Evolutionary conservation across 2,329 filamentous ascomycete species (phyloP).

Genomic region (Xylaria sp.): DNA sequence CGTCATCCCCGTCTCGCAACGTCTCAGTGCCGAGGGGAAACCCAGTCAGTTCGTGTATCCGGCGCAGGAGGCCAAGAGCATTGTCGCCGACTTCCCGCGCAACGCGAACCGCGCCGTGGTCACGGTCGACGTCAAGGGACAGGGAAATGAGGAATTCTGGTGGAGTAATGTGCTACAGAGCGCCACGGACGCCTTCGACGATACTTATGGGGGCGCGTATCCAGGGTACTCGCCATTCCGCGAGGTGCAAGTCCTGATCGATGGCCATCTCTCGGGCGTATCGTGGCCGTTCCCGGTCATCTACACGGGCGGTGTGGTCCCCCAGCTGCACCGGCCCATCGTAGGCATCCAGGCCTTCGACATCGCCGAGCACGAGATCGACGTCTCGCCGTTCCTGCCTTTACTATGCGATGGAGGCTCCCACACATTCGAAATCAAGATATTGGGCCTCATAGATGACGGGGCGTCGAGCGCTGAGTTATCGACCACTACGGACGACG

Average conservation of each 20-base stretch:
- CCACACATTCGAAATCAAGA: slow-evolving; percentile 74
- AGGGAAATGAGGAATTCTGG: slow-evolving; percentile 84
- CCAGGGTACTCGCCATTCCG: slow-evolving; percentile 78
- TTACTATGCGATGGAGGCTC: slow-evolving; percentile 70
- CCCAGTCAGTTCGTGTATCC: slow-evolving; percentile 77
- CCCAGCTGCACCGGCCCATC: slow-evolving; percentile 79
- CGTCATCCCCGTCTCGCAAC: slow-evolving; percentile 74
- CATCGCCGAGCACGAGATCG: slow-evolving; percentile 81
- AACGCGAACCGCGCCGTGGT: slow-evolving; percentile 77
- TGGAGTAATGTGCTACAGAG: slow-evolving; percentile 79
- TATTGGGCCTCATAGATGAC: slow-evolving; percentile 72
- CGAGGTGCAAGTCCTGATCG: slow-evolving; percentile 80
- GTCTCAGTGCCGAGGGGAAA: slow-evolving; percentile 58
- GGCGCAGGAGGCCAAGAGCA: slow-evolving; percentile 66
- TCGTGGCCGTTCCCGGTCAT: slow-evolving; percentile 85
- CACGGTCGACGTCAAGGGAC: slow-evolving; percentile 80
- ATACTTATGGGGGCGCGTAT: slow-evolving; percentile 64
- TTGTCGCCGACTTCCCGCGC: slow-evolving; percentile 67
- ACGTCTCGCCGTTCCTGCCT: slow-evolving; percentile 80
- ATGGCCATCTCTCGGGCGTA: slow-evolving; percentile 76
- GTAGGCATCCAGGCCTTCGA: slow-evolving; percentile 84
- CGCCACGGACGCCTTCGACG: slow-evolving; percentile 67
- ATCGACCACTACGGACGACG: slow-evolving; percentile 66
- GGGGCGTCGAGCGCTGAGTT: slow-evolving; percentile 59
- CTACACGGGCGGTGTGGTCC: slow-evolving; percentile 75